Percentiles rank a stretch among this genome's conserved stretches.
phyloP scores from a whole-genome alignment of 495 filamentous ascomycete species.

The Aspergillus haitiensis region DNA sequence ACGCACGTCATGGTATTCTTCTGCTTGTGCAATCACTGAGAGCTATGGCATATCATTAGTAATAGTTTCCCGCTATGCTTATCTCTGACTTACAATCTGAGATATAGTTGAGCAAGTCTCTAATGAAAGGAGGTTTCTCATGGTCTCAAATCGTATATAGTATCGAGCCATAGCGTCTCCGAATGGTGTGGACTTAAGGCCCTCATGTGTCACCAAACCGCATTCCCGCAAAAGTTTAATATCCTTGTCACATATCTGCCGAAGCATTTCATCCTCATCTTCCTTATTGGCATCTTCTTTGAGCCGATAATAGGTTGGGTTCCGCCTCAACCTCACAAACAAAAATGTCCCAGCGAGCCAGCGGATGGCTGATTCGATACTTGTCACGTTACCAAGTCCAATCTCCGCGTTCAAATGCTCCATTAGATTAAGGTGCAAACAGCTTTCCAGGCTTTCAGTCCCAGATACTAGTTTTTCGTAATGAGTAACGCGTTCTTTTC shows the following conservation, averaged over 20 bases:
- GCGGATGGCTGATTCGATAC: slow-evolving; percentile 67
- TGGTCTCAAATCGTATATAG: slow-evolving; percentile 87
- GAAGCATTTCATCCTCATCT: slow-evolving; percentile 67
- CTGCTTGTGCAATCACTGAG: slow-evolving; percentile 63
- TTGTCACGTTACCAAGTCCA: slow-evolving; percentile 74
- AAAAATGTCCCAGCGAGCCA: slow-evolving; percentile 91
- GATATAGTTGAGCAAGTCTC: slow-evolving; percentile 59
- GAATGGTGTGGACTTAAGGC: slow-evolving; percentile 69
- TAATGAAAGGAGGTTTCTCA: slow-evolving; percentile 72
- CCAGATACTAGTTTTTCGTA: slow-evolving; percentile 87
- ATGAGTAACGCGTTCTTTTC: slow-evolving; percentile 60
- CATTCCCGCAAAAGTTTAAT: slow-evolving; percentile 65
- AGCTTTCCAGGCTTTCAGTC: slow-evolving; percentile 81
- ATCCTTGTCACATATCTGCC: slow-evolving; percentile 78
- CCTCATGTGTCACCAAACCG: slow-evolving; percentile 54
- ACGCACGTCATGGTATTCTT: slow-evolving; percentile 75
- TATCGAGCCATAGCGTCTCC: slow-evolving; percentile 93
- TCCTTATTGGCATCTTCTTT: slow-evolving; percentile 54
- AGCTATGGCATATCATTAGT: slow-evolving; percentile 54
- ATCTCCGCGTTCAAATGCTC: slow-evolving; percentile 96
- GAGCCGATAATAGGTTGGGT: slow-evolving; percentile 77
- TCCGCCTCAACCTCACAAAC: slow-evolving; percentile 75
- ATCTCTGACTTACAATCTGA: slow-evolving; percentile 62
- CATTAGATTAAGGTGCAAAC: slow-evolving; percentile 81
- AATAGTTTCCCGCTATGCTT: background rate